phyloP scores from a whole-genome alignment of 495 filamentous ascomycete species.

The Hypomontagnella submonticulosa region DNA sequence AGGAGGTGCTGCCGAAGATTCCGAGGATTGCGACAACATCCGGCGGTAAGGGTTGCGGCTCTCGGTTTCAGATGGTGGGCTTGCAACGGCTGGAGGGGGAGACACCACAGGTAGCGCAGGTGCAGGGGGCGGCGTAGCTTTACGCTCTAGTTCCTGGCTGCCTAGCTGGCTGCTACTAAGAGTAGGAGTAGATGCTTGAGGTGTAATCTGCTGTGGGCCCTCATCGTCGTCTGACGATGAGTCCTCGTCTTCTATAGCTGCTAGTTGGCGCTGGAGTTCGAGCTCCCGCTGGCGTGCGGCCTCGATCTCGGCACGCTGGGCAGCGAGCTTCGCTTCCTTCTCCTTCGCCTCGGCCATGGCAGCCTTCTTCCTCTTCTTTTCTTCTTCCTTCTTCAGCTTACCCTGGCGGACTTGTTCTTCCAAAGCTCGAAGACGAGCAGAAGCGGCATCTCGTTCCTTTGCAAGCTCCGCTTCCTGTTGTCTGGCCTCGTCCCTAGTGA shows the following conservation, averaged over 20 bases:
- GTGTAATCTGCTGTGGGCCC: conserved; percentile 81
- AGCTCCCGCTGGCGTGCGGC: conserved; percentile 87
- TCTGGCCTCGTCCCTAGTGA: conserved; percentile 75
- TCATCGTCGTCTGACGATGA: conserved; percentile 91
- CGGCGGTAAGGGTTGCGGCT: conserved; percentile 64
- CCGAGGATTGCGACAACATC: conserved; percentile 62
- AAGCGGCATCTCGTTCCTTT: conserved; percentile 81
- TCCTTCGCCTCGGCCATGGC: conserved; percentile 86
- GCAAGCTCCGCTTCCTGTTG: conserved; percentile 81
- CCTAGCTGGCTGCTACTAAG: conserved; percentile 61
- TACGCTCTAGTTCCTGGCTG: conserved; percentile 65
- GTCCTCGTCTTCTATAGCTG: conserved; percentile 77
- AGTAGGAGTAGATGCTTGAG: conserved; percentile 84
- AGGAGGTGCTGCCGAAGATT: conserved; percentile 58
- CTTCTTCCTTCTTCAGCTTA: conserved; percentile 96
- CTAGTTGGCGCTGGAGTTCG: conserved; percentile 86
- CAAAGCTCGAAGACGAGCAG: conserved; percentile 84
- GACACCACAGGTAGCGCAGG: conserved; percentile 56
- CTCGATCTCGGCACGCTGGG: conserved; percentile 92
- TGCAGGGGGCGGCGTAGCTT: conserved; percentile 58
- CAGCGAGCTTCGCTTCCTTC: conserved; percentile 84
- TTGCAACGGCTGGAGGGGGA: conserved; percentile 54
- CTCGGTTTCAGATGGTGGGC: conserved; percentile 59
- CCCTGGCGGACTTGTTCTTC: conserved; percentile 94
- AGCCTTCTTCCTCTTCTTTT: conserved; percentile 90